phyloP scores from a whole-genome alignment of 345 rosid genomes.

The Boechera stricta region DNA sequence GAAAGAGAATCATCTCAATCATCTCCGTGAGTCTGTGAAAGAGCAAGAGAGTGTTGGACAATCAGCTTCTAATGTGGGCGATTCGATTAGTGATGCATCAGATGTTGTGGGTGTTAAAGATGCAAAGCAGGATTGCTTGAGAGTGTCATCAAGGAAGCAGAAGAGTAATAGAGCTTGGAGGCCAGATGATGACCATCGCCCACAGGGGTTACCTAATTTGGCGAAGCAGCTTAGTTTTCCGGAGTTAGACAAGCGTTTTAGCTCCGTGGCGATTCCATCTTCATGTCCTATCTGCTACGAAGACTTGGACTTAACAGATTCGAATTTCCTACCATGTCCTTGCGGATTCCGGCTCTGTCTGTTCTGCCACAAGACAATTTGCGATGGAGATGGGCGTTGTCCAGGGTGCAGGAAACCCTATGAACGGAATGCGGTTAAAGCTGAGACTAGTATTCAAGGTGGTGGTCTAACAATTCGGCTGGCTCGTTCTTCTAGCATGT shows the following conservation, averaged over 20 bases:
- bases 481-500: slow-evolving; percentile 84
- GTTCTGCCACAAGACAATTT: slow-evolving; percentile 94
- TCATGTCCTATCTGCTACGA: slow-evolving; percentile 84
- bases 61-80: slow-evolving; percentile 32
- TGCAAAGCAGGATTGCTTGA: slow-evolving; percentile 41
- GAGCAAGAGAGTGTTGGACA: slow-evolving; percentile 43
- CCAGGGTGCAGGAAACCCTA: slow-evolving; percentile 94
- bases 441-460: slow-evolving; percentile 62
- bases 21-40: slow-evolving; percentile 30
- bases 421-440: slow-evolving; percentile 51
- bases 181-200: slow-evolving; percentile 76
- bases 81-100: slow-evolving; percentile 23
- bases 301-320: slow-evolving; percentile 85
- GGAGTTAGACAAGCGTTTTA: slow-evolving; percentile 48
- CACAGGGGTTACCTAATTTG: slow-evolving; percentile 80
- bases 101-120: slow-evolving; percentile 37
- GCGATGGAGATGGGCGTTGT: slow-evolving; percentile 95
- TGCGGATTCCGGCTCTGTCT: slow-evolving; percentile 93
- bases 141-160: slow-evolving; percentile 41
- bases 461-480: slow-evolving; percentile 61
- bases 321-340: slow-evolving; percentile 81
- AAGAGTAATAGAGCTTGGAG: slow-evolving; percentile 73
- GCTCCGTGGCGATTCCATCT: slow-evolving; percentile 46
- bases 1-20: slow-evolving; percentile 33
- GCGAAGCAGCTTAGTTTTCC: slow-evolving; percentile 73